phyloP scores from a whole-genome alignment of 352 stramenopile species.

The Phytophthora citricola region DNA sequence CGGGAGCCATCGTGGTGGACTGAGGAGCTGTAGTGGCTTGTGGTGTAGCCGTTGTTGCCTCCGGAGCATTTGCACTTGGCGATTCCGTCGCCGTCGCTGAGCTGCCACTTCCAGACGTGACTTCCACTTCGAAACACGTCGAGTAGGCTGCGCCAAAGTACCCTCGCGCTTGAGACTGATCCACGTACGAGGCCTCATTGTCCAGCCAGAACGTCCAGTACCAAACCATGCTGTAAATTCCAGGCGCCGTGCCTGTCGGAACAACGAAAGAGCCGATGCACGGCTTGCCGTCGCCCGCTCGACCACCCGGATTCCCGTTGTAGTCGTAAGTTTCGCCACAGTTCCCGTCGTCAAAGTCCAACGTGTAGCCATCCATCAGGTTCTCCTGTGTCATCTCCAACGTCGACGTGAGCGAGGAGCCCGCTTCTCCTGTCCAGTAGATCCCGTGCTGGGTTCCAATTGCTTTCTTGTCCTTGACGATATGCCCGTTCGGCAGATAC shows the following conservation, averaged over 20 bases:
- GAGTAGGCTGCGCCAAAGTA: slow-evolving; percentile 77
- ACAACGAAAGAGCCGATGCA: slow-evolving; percentile 64
- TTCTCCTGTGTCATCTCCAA: slow-evolving; percentile 56
- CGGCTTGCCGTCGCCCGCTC: slow-evolving; percentile 66
- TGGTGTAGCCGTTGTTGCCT: slow-evolving; percentile 8
- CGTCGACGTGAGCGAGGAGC: slow-evolving; percentile 46
- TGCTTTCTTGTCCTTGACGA: slow-evolving; percentile 75
- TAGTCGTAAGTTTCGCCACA: slow-evolving; percentile 62
- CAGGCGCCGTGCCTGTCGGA: slow-evolving; percentile 45
- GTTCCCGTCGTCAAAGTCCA: slow-evolving; percentile 66
- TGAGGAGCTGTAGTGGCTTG: slow-evolving; percentile 2
- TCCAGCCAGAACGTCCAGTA: slow-evolving; percentile 78
- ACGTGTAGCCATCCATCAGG: slow-evolving; percentile 53
- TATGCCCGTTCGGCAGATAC: slow-evolving; percentile 67
- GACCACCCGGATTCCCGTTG: slow-evolving; percentile 48
- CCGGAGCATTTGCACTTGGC: neutral
- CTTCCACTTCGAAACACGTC: slow-evolving; percentile 75
- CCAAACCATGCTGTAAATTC: slow-evolving; percentile 75
- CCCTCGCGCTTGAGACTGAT: slow-evolving; percentile 51
- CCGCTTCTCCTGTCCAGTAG: slow-evolving; percentile 66
- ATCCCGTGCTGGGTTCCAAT: slow-evolving; percentile 64
- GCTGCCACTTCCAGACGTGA: slow-evolving; percentile 24
- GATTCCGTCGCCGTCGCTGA: neutral
- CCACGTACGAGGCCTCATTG: slow-evolving; percentile 50
- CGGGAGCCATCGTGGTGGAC: slow-evolving; percentile 1